These are phyloP conservation scores for Babesia bovis DNA, from an alignment of 169 alveolate species.

Conservation along the genomic window DNA sequence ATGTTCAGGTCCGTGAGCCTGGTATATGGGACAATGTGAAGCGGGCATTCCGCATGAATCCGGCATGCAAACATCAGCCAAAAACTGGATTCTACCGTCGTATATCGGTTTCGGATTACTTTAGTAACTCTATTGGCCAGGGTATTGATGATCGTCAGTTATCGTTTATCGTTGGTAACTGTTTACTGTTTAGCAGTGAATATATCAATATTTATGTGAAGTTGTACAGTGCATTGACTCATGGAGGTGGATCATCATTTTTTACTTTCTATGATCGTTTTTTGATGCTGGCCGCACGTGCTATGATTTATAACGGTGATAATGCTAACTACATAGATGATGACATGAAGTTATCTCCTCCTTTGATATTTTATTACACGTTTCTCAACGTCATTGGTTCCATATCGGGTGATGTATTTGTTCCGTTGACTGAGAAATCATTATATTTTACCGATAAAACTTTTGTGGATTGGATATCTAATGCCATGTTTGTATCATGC, in stretches of 20 bases:
- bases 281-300: constrained; percentile 16
- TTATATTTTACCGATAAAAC: background rate
- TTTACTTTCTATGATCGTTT: background rate
- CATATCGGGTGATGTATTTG: background rate
- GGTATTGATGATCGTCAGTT: background rate
- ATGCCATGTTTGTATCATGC: background rate
- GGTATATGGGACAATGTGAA: constrained; percentile 2
- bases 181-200: constrained; percentile 15
- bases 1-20: constrained; percentile 1
- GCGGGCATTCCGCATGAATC: background rate
- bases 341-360: background rate
- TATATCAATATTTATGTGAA: background rate
- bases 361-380: constrained; percentile 10
- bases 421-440: background rate
- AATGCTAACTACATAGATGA: background rate
- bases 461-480: constrained; percentile 5
- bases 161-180: background rate
- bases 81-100: background rate
- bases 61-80: background rate
- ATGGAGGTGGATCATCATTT: background rate
- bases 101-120: background rate
- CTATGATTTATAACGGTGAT: background rate
- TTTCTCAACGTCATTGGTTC: constrained; percentile 8
- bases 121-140: background rate
- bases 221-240: constrained; percentile 1